Evolutionary conservation across 2,329 filamentous ascomycete species (phyloP).

Genomic region (Clonostachys chloroleuca): DNA sequence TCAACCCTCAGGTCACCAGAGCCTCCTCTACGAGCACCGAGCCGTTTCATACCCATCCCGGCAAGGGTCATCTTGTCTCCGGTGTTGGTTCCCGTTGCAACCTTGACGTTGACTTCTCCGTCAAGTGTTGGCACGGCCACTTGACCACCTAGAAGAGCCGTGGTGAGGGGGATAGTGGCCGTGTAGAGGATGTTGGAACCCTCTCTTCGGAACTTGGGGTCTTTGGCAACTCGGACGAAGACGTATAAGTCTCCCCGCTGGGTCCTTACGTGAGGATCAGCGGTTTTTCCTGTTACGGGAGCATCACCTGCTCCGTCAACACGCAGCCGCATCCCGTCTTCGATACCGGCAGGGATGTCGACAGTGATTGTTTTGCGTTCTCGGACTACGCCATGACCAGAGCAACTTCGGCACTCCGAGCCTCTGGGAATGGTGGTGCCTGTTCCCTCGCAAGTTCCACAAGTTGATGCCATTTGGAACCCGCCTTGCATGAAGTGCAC

Average conservation of each 20-base stretch:
- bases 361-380: conserved; percentile 81
- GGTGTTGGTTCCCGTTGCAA: conserved; percentile 85
- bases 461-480: conserved; percentile 95
- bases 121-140: conserved; percentile 87
- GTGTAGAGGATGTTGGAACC: conserved; percentile 93
- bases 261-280: conserved; percentile 58
- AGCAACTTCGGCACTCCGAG: conserved; percentile 75
- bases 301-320: conserved; percentile 85
- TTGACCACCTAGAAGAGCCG: conserved; percentile 86
- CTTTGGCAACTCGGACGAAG: conserved; percentile 81
- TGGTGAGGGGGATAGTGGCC: conserved; percentile 85
- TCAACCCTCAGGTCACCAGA: conserved; percentile 87
- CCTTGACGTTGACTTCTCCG: conserved; percentile 83
- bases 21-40: conserved; percentile 61
- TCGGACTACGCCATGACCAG: conserved; percentile 77
- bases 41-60: conserved; percentile 91
- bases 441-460: conserved; percentile 73
- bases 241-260: conserved; percentile 87
- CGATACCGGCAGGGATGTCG: conserved; percentile 91
- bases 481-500: conserved; percentile 88
- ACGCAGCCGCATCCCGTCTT: conserved; percentile 90
- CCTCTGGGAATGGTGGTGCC: conserved; percentile 74
- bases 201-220: conserved; percentile 81
- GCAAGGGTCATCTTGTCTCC: conserved; percentile 86
- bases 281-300: conserved; percentile 67